Evolutionary conservation across 2,329 filamentous ascomycete species (phyloP), one percentile per base, ranked within the genome.

Genomic region (Ophiostoma sp.): DNA sequence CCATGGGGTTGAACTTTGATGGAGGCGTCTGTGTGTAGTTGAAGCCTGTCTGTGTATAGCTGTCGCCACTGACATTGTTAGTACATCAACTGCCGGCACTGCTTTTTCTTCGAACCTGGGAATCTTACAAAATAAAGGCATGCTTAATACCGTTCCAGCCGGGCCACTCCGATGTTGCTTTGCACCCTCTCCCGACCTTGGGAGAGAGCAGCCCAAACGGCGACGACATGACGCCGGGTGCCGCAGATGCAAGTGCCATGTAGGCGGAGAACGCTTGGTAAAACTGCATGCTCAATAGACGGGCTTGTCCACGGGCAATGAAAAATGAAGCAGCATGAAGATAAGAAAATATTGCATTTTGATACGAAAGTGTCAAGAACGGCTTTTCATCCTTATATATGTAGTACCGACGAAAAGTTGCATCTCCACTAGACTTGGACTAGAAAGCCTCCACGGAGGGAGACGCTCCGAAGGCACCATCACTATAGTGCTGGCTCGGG

Each of bases 1-100:
- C 87, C 72, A 90, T 79, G 0, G 87, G 86, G 74, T 88, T 86
- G 6, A 78, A 77, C 4, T 79, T 72, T n/a, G 79, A 82, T 13
- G 87, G 86, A 70, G 69, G 67, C 17, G 80, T 77, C 27, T 78
- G 78, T 48, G 77, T 79, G 66, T 83, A 76, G 73, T 86, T 78
- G 79, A 89, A 90, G 60, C 83, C 84, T 2, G 85, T 73, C 67
- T 71, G 67, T 4, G 70, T 68, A 54, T 73, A 73, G 52, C 72
- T 73, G 68, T 73, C 72, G 27, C 72, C 72, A 13, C 62, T 65
- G 35, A 33, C 6, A 3, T 7, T 31, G 57, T 62, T 20, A 62
- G 13, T 33, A 1, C 4, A 2, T 27, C 23, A 13, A 27, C 27
- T 57, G 52, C 15, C 44, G 13, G 6, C 44, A 20, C 17, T 48